Base-by-base conservation (phyloP, 129 eudicot genomes). In the Pulicaria dysenterica region DNA sequence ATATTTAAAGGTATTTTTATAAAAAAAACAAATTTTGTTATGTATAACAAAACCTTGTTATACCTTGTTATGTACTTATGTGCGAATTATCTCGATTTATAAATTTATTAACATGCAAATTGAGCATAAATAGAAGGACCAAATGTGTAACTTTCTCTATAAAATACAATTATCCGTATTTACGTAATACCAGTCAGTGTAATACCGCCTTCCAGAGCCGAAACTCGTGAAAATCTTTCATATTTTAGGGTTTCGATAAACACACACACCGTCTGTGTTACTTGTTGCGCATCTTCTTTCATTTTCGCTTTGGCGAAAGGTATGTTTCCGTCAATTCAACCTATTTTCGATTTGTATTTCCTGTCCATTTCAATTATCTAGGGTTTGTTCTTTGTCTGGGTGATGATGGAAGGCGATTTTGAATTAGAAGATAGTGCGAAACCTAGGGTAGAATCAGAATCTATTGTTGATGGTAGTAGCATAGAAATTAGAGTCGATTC, bases 191-290 rank as follows among this genome's bases (percentile, higher is more conserved):
- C 31, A 24, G 31, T 24, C 31, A 24, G 31, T 24, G 31, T 24
- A 2, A 54, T 37, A 73, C 70, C 46, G 50, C 63, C 49, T 64
- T 75, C 58, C n/a, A 57, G 39, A 45, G 73, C 69, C 63, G 56
- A 60, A 75, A 61, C 24, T 24, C 42, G 59, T 59, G 65, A 60
- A 58, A 60, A 49, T 24, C 58, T 49, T 8, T 70, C 62, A 6
- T 5, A 12, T 57, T 53, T 53, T 73, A 78, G 82, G 82, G 82
- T 78, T 78, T 78, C 77, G 42, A 50, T 59, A 69, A 38, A 47
- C 64, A 70, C 72, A 77, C 70, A 59, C 53, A 34, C 57, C 58
- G 7, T 19, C 47, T 34, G 39, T 14, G 66, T 13, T 53, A 46
- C 66, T 24, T 19, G 8, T 8, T 68, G 38, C 19, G 47, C 49